Evolutionary conservation across 306 rosid genomes (phyloP).

Genomic region (Carpinus viminea): DNA sequence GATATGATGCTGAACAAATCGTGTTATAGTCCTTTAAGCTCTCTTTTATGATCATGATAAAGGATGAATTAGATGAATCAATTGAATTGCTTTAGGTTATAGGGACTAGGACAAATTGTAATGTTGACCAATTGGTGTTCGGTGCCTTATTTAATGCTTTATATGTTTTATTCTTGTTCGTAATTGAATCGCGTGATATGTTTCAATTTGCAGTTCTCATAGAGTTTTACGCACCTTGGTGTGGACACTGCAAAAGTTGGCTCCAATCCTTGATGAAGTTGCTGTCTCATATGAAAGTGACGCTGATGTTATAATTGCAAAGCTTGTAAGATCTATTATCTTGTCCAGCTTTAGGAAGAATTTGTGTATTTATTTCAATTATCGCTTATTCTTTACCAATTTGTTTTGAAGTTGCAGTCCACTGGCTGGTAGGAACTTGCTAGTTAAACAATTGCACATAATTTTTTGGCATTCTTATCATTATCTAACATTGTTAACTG

Average conservation of each 20-base stretch:
- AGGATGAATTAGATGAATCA: neutral
- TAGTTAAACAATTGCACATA: too few species aligned
- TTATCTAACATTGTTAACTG: neutral
- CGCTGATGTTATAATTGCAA: conserved; percentile 70
- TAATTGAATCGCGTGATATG: conserved; percentile 5
- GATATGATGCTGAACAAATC: neutral
- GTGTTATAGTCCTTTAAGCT: too few species aligned
- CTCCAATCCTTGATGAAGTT: conserved; percentile 92
- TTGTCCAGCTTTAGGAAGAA: neutral
- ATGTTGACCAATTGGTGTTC: neutral
- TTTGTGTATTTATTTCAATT: neutral
- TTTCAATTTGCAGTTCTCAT: conserved; percentile 61
- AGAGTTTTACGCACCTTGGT: conserved; percentile 97
- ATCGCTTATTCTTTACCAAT: neutral
- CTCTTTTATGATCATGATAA: neutral
- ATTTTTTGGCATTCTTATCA: neutral
- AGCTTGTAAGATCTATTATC: conserved; percentile 56
- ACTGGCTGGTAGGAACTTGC: neutral
- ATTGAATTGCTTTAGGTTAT: neutral
- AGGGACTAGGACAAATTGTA: neutral
- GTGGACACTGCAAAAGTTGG: conserved; percentile 89
- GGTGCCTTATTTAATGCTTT: neutral
- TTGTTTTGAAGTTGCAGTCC: neutral
- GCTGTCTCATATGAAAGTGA: conserved; percentile 70
- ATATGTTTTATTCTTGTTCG: neutral